Evolutionary conservation across 305 asterid species (phyloP).

Genomic region (Plantago lanceolata): DNA sequence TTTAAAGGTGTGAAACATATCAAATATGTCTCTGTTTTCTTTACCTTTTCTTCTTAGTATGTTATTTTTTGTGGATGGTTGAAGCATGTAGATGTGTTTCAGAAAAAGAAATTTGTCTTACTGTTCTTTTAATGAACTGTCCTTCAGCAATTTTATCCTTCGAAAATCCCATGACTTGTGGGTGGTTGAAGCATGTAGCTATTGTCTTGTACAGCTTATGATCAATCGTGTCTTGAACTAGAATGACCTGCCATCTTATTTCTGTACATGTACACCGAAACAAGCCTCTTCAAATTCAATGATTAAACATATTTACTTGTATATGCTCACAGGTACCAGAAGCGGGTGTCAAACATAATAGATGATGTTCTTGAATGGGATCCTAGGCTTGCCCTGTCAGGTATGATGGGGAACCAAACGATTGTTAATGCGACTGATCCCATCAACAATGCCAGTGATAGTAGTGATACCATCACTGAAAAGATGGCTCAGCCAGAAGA

Average conservation of each 20-base stretch:
- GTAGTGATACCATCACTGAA: slow-evolving; percentile 29
- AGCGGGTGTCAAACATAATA: slow-evolving; percentile 87
- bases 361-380: slow-evolving; percentile 99
- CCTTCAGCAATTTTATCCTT: too few relatives aligned
- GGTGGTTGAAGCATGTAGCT: neutral
- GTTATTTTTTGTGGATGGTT: neutral
- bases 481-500: slow-evolving; percentile 26
- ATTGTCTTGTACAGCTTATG: too few relatives aligned
- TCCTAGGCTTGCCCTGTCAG: slow-evolving; percentile 86
- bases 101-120: too few relatives aligned
- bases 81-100: neutral
- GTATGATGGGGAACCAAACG: slow-evolving; percentile 84
- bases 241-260: neutral
- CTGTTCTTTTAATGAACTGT: too few relatives aligned
- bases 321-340: slow-evolving; percentile 67
- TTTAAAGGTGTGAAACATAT: neutral
- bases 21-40: neutral
- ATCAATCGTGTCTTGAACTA: neutral
- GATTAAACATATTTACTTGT: slow-evolving; percentile 13
- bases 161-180: too few relatives aligned
- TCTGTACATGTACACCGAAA: neutral
- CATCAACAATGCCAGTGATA: slow-evolving; percentile 38
- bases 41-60: neutral
- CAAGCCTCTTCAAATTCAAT: neutral
- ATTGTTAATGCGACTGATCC: slow-evolving; percentile 53